Base-by-base conservation (phyloP, 2,329 filamentous ascomycete species). In the Alternaria viburni region DNA sequence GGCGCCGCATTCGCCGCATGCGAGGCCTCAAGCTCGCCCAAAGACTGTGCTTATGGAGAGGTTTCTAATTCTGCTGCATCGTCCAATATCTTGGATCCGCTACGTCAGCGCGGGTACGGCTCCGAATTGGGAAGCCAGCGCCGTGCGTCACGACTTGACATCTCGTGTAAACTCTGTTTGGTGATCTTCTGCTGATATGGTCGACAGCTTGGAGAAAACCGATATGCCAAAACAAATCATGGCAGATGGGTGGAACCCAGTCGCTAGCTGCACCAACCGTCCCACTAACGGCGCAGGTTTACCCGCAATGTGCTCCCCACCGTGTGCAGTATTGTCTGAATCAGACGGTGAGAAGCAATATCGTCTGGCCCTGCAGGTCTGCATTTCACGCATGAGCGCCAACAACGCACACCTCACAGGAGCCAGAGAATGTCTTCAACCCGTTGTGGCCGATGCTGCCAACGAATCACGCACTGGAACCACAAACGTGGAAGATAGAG, bases 261-360 rank as follows among this genome's bases (percentile, higher is more conserved):
- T 56, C 23, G 36, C 9, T 56, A 61, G 58, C 58, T 59, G 21
- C 43, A 47, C 43, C 43, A 21, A 43, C 59, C 17, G 47, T 59
- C 62, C 62, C 59, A 43, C 58, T 51, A 57, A 65, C 59, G 28
- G 55, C 55, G 41, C 36, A 49, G 43, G 47, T 62, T 28, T 54
- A 52, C 55, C 59, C 55, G 59, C 59, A 13, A 45, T 47, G 41
- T 59, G 54, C 54, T 62, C 59, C 44, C 59, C 59, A 59, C 51
- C 55, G 15, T 25, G 25, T 41, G 36, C 36, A 41, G 36, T 23
- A 45, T 47, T 51, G 47, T 52, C 26, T 52, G 43, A 50, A 71
- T 70, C 71, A 74, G 72, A 76, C 73, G 71, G 70, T 75, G 71
- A 74, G 63, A 60, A 51, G 28, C 47, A 59, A 54, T 49, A 50